Evolutionary conservation across 192 early-diverging fungal species (phyloP), one percentile per base, ranked within the genome.

Genomic region (Coemansia reversa): DNA sequence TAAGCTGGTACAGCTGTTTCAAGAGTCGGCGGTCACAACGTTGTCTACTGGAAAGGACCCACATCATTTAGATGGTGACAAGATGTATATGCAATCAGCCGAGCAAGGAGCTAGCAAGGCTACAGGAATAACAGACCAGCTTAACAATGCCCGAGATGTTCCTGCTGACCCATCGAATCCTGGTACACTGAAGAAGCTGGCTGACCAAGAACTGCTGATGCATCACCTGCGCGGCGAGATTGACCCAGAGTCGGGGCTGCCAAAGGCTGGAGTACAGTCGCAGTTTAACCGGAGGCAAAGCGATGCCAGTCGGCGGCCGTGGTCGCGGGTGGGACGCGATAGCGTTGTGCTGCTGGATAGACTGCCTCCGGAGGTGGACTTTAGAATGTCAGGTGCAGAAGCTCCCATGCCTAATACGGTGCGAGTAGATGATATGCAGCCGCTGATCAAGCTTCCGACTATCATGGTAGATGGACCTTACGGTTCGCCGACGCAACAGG

Each of bases 381-480:
- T 63, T 52, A 65, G 72, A 20, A 32, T 60, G 42, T 69, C 73
- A 7, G 78, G 65, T 14, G 56, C 62, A 51, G 60, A 66, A n/a
- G 58, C 50, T 4, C 60, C 48, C 30, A 56, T 62, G 22, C 51
- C 55, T 47, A 60, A 30, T 27, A 30, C 65, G 18, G 39, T 50
- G 7, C 58, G 30, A 11, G 33, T 75, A 30, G 60, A 61, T 48
- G 51, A 62, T 3, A 53, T 49, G 48, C 72, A 70, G 63, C 55
- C 69, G 25, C 58, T 57, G 32, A 64, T 76, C 23, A 73, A 60
- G 23, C 67, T 89, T 63, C 91, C 91, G 39, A 54, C 23, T 16
- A 80, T 94, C 64, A 67, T 70, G 64, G 67, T 92, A 28, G 92
- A 94, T 65, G 92, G 92, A 14, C 89, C 92, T 11, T 94, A 86